Evolutionary conservation across 192 early-diverging fungal genomes (phyloP).

Genomic region (Umbelopsis ramanniana): DNA sequence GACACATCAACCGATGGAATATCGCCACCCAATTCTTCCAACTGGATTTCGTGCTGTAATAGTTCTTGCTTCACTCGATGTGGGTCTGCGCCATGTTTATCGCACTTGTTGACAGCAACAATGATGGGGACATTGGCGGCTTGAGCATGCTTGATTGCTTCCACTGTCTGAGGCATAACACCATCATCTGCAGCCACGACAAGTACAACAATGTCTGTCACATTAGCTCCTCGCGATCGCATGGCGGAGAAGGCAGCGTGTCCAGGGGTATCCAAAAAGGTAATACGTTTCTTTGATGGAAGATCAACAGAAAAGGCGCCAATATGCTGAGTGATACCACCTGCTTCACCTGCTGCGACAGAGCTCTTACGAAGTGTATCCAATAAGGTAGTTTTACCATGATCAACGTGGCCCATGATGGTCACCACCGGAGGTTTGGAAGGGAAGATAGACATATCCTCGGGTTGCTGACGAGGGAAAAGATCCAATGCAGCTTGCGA

Average conservation of each 20-base stretch:
- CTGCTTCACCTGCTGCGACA: conserved; percentile 90
- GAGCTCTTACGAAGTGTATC: conserved; percentile 91
- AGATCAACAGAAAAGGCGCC: conserved; percentile 88
- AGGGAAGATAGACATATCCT: conserved; percentile 76
- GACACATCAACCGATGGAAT: conserved; percentile 91
- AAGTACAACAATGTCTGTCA: conserved; percentile 95
- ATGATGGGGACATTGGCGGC: conserved; percentile 87
- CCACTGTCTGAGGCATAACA: conserved; percentile 97
- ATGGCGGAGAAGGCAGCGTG: conserved; percentile 96
- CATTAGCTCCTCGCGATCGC: conserved; percentile 90
- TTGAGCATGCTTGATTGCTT: conserved; percentile 92
- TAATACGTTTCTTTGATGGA: conserved; percentile 76
- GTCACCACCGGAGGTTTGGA: conserved; percentile 91
- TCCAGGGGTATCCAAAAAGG: conserved; percentile 96
- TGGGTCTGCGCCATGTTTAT: conserved; percentile 82
- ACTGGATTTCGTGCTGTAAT: conserved; percentile 75
- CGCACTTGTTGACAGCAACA: conserved; percentile 98
- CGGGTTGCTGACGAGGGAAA: conserved; percentile 65
- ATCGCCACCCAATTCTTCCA: conserved; percentile 95
- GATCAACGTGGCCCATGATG: conserved; percentile 98
- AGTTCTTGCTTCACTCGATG: conserved; percentile 67
- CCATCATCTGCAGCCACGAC: conserved; percentile 98
- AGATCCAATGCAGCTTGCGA: conserved; percentile 57
- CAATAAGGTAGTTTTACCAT: conserved; percentile 94
- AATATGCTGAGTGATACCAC: conserved; percentile 99